Evolutionary conservation across 225 moss, liverwort and hornwort species (phyloP), one percentile per base, ranked within the genome.

Genomic region (Marchantia paleacea): DNA sequence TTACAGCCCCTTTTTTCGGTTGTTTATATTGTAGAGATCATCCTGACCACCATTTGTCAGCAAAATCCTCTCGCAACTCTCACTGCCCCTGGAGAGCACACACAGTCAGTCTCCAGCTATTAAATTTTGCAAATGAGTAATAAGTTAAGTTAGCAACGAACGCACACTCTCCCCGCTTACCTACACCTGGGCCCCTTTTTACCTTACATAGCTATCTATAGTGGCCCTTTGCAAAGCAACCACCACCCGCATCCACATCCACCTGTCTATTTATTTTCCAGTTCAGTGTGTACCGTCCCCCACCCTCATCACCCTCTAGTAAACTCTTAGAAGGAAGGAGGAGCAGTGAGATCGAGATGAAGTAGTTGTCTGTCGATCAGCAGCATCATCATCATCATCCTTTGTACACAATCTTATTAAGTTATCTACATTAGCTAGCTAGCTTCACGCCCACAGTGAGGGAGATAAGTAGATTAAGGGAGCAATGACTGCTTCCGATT

Each of bases 121-220:
- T 64, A 51, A 64, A 55, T 83, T 77, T 74, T 83, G 79, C 48
- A 68, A 28, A 53, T 18, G 53, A 73, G 73, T 60, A 57, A 58
- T 65, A 49, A 75, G 48, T n/a, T 24, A 25, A 20, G 49, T 20
- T 9, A 50, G 28, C 66, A 73, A 30, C 14, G 25, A 68, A 25
- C 31, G 16, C n/a, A 68, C 68, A 68, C 30, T 13, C 8, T 12
- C 29, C 0, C 68, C 15, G 6, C 31, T 18, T 15, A 12, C 68
- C 68, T 11, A 49, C 24, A 68, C 67, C 31, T n/a, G 48, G 50
- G 73, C 79, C 79, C 15, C 39, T 2, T 39, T 11, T 66, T 66
- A 12, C 48, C 19, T 69, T 50, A 30, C 52, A 52, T 13, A 73
- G 52, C 26, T 13, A n/a, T 52, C 20, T 70, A 29, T 68, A 68